Evolutionary conservation across 805 yeast genomes (phyloP), one percentile per base, ranked within the genome.

Genomic region (Candida maesae): DNA sequence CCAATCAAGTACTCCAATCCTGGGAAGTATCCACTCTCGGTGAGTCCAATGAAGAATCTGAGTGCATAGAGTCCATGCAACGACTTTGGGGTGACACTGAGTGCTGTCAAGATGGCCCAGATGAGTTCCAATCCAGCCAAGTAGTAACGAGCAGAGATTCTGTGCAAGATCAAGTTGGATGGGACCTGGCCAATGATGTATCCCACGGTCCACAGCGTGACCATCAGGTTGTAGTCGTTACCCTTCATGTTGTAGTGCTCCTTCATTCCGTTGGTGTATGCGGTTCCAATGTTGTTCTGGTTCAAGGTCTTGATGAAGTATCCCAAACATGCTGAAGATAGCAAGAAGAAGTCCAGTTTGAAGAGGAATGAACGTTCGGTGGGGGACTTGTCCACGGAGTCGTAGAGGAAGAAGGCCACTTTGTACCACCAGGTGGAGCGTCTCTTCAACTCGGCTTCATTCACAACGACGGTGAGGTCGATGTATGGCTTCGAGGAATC

Each of bases 181-280:
- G 79, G 79, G 19, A 73, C 60, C 44, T 69, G 74, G 3, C 78
- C 78, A 35, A 75, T 52, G 32, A 73, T 65, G 45, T 74, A 74
- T 4, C 79, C 80, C n/a, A 70, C 68, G 1, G 78, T 68, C 70
- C 71, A 74, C 24, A 66, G 47, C 0, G 78, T 65, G 3, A 59
- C 55, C 55, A 73, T 49, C 42, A 67, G 65, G 50, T 75, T 74
- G 46, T 66, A 69, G 43, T 75, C 45, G 40, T 66, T 68, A 14
- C 60, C 65, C 29, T 54, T 47, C 70, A 72, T 66, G 18, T 52
- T 42, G 44, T 64, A 68, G 49, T 65, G 58, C 47, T 71, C 74
- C 40, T 64, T 59, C 76, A 72, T 59, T 10, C 76, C 77, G 45
- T 68, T 70, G 29, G 71, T 64, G 49, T 69, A 71, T 1, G 78